These are phyloP conservation scores for Trichosanthes cucumerina DNA, from an alignment of 306 rosid genomes.

Conservation along the genomic window DNA sequence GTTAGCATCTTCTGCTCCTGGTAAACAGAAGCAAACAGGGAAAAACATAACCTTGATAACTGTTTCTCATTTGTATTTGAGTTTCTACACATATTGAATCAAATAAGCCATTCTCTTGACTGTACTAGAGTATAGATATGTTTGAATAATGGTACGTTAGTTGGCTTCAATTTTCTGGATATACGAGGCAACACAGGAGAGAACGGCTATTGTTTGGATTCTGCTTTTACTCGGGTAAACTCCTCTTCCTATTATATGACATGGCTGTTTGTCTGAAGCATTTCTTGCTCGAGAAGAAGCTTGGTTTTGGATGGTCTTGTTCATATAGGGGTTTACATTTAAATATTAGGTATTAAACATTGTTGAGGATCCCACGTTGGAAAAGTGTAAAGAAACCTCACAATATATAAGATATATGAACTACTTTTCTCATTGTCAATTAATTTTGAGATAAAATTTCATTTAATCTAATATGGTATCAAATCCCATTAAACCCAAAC, in stretches of 20 bases:
- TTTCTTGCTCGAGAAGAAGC: neutral
- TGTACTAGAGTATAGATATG: neutral
- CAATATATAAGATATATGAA: too few species aligned
- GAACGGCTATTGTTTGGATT: neutral
- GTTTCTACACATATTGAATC: neutral
- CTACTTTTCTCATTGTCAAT: too few species aligned
- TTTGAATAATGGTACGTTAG: neutral
- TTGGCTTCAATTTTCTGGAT: neutral
- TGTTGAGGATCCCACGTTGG: too few species aligned
- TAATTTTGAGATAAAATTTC: too few species aligned
- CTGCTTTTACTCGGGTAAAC: too few species aligned
- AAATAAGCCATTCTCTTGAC: neutral
- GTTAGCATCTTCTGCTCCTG: slow-evolving; percentile 6
- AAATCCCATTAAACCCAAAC: too few species aligned
- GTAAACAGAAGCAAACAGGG: neutral
- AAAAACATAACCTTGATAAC: neutral
- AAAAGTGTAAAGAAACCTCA: too few species aligned
- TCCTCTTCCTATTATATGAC: too few species aligned
- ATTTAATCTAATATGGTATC: too few species aligned
- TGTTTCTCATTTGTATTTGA: neutral
- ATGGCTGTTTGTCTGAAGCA: neutral
- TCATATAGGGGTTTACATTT: neutral
- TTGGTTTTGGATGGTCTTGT: neutral
- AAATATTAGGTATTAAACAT: neutral
- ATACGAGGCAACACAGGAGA: neutral